Evolutionary conservation across 2,329 filamentous ascomycete species (phyloP).

Genomic region (Cryphonectria parasitica): DNA sequence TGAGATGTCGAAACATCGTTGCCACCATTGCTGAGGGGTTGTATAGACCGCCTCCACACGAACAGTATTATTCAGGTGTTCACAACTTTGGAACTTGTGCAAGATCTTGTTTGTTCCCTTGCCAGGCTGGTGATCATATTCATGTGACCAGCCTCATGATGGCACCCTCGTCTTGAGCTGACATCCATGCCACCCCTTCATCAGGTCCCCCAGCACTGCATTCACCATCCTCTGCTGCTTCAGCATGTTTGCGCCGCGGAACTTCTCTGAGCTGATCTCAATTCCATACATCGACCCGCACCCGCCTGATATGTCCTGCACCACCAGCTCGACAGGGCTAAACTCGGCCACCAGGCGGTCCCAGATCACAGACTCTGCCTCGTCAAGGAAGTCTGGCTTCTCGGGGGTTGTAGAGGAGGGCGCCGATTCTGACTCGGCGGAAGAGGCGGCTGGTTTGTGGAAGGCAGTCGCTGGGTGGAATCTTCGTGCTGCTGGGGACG

Average conservation of each 20-base stretch:
- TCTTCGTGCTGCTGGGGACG: neutral
- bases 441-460: conserved; percentile 36
- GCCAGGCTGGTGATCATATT: neutral
- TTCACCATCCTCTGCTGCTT: conserved; percentile 87
- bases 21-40: neutral
- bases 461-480: conserved; percentile 35
- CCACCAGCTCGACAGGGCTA: conserved; percentile 57
- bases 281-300: conserved; percentile 90
- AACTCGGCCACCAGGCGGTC: conserved; percentile 55
- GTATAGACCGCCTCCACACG: neutral
- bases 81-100: neutral
- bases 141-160: conserved; percentile 32
- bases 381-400: conserved; percentile 56
- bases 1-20: neutral
- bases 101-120: no score
- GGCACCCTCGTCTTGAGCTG: conserved; percentile 73
- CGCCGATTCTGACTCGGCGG: conserved; percentile 28
- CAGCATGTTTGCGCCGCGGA: conserved; percentile 71
- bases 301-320: conserved; percentile 81
- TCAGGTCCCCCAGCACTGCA: conserved; percentile 70
- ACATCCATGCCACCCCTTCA: conserved; percentile 82
- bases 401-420: conserved; percentile 33
- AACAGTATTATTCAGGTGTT: neutral
- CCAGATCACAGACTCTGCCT: conserved; percentile 63
- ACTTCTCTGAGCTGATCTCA: conserved; percentile 72